Base-by-base conservation (phyloP, 495 filamentous ascomycete species). In the Hypoxylon fragiforme region DNA sequence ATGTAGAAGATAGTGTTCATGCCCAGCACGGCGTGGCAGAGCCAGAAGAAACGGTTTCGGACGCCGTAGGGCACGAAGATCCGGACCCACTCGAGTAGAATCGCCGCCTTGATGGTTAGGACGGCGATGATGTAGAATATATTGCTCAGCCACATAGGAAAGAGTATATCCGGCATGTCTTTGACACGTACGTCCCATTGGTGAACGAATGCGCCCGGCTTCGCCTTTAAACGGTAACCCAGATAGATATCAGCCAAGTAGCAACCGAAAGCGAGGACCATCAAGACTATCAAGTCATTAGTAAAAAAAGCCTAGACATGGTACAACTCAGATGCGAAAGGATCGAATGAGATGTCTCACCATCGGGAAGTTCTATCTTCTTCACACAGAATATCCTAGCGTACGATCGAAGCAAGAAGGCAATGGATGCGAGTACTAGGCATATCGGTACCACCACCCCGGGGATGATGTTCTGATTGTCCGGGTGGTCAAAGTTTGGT, bases 1-100 rank as follows among this genome's bases (percentile, higher is more conserved):
- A 77, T 48, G 24, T 75, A 57, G 54, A 78, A 76, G 1, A 70
- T 14, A 3, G 72, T 52, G 35, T 77, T 74, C 5, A 76, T 35
- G 7, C 58, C 63, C 22, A 78, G 68, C 1, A 72, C 57, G 18
- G 57, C 54, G 41, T 69, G 74, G 15, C 67, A 62, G n/a, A 66
- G 44, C 13, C 43, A 68, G 46, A 61, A 68, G 48, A 66, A 64
- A 7, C 24, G 20, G 32, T 64, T 55, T 7, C 66, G 57, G 2
- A 41, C 42, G 4, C 54, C 54, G 22, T 41, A 40, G 1, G 70
- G 70, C 8, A 64, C 62, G 63, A 70, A 70, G 13, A 68, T 52
- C 13, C 60, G 65, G 12, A 62, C 24, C 66, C 70, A 74, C 15
- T 72, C 68, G 22, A 70, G 54, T 5, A 74, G 64, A 36, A 74